Evolutionary conservation across 2,329 filamentous ascomycete species (phyloP), one percentile per base, ranked within the genome.

Genomic region (Fusarium sp.): DNA sequence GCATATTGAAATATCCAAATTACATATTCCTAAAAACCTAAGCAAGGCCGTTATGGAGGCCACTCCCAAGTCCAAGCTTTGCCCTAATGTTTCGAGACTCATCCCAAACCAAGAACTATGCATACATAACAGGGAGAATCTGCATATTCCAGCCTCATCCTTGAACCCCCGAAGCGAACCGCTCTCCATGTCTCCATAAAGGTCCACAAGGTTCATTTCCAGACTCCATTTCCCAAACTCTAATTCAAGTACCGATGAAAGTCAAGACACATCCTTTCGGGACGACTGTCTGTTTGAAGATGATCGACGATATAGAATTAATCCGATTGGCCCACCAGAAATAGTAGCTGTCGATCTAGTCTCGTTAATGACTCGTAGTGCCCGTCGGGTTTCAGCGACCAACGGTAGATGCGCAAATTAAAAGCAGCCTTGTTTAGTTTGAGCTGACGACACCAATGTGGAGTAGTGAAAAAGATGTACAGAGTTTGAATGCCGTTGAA

Each of bases 301-400:
- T 39, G 56, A 59, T 59, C 56, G 46, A n/a, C 56, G 12, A 15
- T 17, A 20, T 27, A 27, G 7, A 38, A 27, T 35, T 2, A 33
- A 4, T 39, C 35, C 27, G 56, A 59, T 29, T 53, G 36, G 46
- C 1, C n/a, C n/a, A 8, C 11, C n/a, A 41, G n/a, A 15, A 25
- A 38, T 39, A 52, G 44, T 10, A 31, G 22, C n/a, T 22, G 45
- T 33, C 53, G 36, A 53, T 53, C 35, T 41, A 14, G 45, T 12
- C 35, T 52, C 31, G 27, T 22, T 31, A 53, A 49, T 53, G 56
- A 59, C 56, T 59, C 56, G 56, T 27, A 35, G 36, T 57, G 31
- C 33, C 42, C 31, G 22, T 27, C 13, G 39, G 44, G 55, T 58
- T 52, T 58, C 56, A 54, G 29, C 20, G 20, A 25, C 56, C 56